Percentiles rank a stretch among this genome's conserved stretches.
Conservation (phyloP, 2,329 filamentous ascomycete genomes). For the Alternaria sp. region DNA sequence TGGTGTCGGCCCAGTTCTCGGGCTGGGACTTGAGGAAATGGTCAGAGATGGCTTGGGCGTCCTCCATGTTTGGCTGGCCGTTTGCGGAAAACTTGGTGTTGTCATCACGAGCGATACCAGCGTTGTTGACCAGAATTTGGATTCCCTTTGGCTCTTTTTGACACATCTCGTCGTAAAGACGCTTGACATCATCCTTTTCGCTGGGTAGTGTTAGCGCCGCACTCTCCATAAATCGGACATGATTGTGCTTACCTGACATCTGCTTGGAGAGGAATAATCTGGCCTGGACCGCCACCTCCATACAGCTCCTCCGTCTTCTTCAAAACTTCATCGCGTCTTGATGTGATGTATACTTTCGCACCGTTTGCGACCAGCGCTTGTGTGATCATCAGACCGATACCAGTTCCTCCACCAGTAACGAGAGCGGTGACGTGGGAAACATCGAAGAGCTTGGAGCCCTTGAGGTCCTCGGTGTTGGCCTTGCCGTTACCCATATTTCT, state of each 20-base stretch:
- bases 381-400: slow-evolving; percentile 69
- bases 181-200: slow-evolving; percentile 59
- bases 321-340: slow-evolving; percentile 43
- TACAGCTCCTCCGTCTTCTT: slow-evolving; percentile 58
- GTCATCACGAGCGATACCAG: slow-evolving; percentile 62
- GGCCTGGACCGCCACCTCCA: slow-evolving; percentile 55
- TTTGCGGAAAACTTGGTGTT: slow-evolving; percentile 59
- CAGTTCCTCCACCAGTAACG: slow-evolving; percentile 57
- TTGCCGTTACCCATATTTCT: slow-evolving; percentile 47
- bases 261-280: slow-evolving; percentile 53
- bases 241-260: slow-evolving; percentile 37
- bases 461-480: slow-evolving; percentile 51
- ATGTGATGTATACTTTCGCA: slow-evolving; percentile 58
- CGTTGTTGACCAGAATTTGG: slow-evolving; percentile 64
- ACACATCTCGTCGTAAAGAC: slow-evolving; percentile 52
- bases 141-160: slow-evolving; percentile 61
- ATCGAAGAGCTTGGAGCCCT: slow-evolving; percentile 55
- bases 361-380: slow-evolving; percentile 70
- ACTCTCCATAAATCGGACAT: not conserved
- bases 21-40: slow-evolving; percentile 60
- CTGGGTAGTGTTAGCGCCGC: slow-evolving; percentile 31
- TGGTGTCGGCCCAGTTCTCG: slow-evolving; percentile 59
- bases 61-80: slow-evolving; percentile 59
- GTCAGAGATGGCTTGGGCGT: slow-evolving; percentile 58
- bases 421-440: slow-evolving; percentile 56